Evolutionary conservation across 2,329 filamentous ascomycete genomes (phyloP).

Genomic region (Xylaria sp.): DNA sequence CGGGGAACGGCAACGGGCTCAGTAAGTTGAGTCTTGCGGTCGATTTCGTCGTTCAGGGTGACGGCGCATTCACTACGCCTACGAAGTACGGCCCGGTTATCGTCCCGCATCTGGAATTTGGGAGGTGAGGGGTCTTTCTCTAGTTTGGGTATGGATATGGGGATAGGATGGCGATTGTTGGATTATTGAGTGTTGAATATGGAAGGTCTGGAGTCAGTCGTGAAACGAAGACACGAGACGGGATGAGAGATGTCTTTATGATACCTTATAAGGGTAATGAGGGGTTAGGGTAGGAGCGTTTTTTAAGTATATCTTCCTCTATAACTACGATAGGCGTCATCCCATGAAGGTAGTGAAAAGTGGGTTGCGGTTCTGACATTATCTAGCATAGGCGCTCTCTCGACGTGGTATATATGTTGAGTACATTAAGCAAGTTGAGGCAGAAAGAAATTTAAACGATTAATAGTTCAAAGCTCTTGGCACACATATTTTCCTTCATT

Average conservation of each 20-base stretch:
- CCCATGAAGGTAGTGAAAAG: neutral
- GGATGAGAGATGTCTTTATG: neutral
- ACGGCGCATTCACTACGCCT: conserved; percentile 80
- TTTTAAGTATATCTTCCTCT: neutral
- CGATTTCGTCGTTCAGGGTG: conserved; percentile 96
- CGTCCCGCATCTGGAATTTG: conserved; percentile 85
- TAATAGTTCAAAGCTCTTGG: neutral
- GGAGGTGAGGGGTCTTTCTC: conserved; percentile 57
- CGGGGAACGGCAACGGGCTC: conserved; percentile 56
- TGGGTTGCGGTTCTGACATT: neutral
- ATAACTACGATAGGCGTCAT: neutral
- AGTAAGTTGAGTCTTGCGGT: conserved; percentile 85
- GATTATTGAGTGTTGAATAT: neutral
- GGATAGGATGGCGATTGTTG: neutral
- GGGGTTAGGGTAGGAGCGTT: neutral
- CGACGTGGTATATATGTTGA: neutral
- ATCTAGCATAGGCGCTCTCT: neutral
- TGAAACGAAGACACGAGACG: neutral
- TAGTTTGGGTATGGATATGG: neutral
- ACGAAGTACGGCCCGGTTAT: conserved; percentile 98
- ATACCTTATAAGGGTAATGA: neutral
- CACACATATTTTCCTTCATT: neutral
- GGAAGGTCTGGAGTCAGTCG: neutral
- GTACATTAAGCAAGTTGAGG: neutral
- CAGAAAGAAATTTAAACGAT: neutral